Evolutionary conservation across 768 basidiomycete genomes (phyloP), one percentile per base, ranked within the genome.

Genomic region (Fomitopsis pulvina): DNA sequence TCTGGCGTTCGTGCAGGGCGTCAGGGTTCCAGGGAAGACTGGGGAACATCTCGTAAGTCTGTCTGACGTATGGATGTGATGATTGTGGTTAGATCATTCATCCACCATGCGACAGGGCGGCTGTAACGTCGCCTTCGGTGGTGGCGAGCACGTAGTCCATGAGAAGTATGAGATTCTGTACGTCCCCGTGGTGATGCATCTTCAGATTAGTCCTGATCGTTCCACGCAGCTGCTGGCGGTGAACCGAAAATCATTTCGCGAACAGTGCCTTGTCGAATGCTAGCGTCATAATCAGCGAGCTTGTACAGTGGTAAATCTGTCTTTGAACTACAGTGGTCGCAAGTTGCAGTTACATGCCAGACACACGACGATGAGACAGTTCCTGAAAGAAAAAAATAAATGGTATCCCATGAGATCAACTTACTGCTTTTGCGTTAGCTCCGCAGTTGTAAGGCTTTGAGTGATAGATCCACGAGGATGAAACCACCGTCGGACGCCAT

Each of bases 1-100:
- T 0, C 59, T 81, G 24, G 82, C 72, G 2, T 52, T 51, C 1
- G 66, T 87, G 41, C 63, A 74, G 28, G 78, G 76, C 0, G 60
- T 80, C 11, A 68, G 58, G 30, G 80, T 89, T n/a, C 87, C 86
- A 4, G 87, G 87, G 1, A 90, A 90, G 68, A 77, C 81, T 0
- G 82, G 78, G 1, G 70, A 76, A 52, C 87, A 90, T 66, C 66
- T 90, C 26, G 85, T 85, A 51, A 21, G 78, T 55, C 4, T 4
- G 18, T 20, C 20, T 37, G 39, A 11, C 5, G 14, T 26, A 32
- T 43, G 16, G 28, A 10, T 22, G 26, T 26, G 29, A 53, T 16
- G 12, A n/a, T 29, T 21, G 32, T 37, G 20, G 20, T 44, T 39
- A 52, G 44, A 26, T 9, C 4, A 27, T 18, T 12, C 22, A 28